Base-by-base conservation (phyloP, 768 basidiomycete genomes). In the Mycena vitilis region DNA sequence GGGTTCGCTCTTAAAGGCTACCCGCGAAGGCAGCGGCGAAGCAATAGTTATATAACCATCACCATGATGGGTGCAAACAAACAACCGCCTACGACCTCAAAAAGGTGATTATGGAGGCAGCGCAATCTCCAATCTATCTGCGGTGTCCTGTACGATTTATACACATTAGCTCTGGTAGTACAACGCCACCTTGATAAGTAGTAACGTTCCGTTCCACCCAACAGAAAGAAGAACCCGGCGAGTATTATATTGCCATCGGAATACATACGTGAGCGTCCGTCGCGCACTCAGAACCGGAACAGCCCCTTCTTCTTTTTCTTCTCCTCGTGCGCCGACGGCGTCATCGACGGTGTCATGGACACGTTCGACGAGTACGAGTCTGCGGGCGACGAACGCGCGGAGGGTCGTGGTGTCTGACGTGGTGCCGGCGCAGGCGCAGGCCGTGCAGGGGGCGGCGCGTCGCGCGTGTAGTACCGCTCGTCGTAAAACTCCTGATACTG, bases 291-390 rank as follows among this genome's bases (percentile, higher is more conserved):
- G 74, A 94, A 93, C 37, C 86, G 85, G 80, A 93, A 91, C 67
- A 91, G 81, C 16, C 89, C 87, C 79, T 89, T 93, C 85, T 93
- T 94, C 82, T 91, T 91, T 83, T 92, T 91, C 78, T 92, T 88
- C 73, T 88, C 85, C 68, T 86, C 85, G 70, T 84, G 84, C 13
- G 70, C 75, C 4, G 77, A 78, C 20, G 79, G 73, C 0, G 76
- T 78, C 18, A 76, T 74, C 3, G 85, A 78, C 18, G 79, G 73
- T 0, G 76, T 78, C 15, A 75, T 74, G 2, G 85, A 83, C 48
- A 40, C 44, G 23, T 61, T 65, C 5, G 68, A 69, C 5, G 68
- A 34, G n/a, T n/a, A 69, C 54, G 68, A 69, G 13, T 60, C 68
- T 2, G 64, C 63, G 2, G 63, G 68, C 47, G 63, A 64, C 16